Conservation (phyloP, 2,329 filamentous ascomycete genomes). For the Penicillium rolfsii region DNA sequence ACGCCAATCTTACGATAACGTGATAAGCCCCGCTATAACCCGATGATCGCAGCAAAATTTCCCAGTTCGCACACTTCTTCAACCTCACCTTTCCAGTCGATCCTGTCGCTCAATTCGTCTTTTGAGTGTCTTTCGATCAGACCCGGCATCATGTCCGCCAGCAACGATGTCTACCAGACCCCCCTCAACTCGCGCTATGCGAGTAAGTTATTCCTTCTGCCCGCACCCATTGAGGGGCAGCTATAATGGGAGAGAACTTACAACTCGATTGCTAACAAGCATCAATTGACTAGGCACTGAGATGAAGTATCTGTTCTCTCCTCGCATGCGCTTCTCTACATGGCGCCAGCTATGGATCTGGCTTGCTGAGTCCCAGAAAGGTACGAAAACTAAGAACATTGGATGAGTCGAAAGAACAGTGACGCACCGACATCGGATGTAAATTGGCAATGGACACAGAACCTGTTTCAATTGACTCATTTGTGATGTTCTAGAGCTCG, state of each 20-base stretch:
- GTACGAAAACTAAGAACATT: constrained; percentile 27
- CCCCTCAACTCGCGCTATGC: constrained; percentile 73
- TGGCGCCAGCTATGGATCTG: constrained; percentile 87
- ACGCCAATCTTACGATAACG: constrained; percentile 35
- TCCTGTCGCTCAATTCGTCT: constrained; percentile 29
- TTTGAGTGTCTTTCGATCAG: constrained; percentile 23
- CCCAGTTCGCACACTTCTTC: constrained; percentile 29
- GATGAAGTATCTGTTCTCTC: constrained; percentile 80
- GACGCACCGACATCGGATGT: constrained; percentile 21
- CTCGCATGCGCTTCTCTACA: constrained; percentile 71
- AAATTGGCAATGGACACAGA: not conserved
- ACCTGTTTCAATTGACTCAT: constrained; percentile 30
- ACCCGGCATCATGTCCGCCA: constrained; percentile 41
- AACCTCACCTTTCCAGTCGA: constrained; percentile 15
- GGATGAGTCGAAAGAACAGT: constrained; percentile 9
- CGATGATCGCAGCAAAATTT: constrained; percentile 37
- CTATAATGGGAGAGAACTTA: constrained; percentile 11
- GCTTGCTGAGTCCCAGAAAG: constrained; percentile 78
- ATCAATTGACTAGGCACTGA: constrained; percentile 51
- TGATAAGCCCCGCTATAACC: constrained; percentile 44
- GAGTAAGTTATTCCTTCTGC: constrained; percentile 47
- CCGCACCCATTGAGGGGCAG: constrained; percentile 17
- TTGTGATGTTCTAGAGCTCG: constrained; percentile 60
- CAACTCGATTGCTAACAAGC: constrained; percentile 13
- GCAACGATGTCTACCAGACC: constrained; percentile 65